Percentiles rank a stretch among this genome's conserved stretches.
Conservation (phyloP, 371 early-diverging fungal species). For the Actinomortierella ambigua region DNA sequence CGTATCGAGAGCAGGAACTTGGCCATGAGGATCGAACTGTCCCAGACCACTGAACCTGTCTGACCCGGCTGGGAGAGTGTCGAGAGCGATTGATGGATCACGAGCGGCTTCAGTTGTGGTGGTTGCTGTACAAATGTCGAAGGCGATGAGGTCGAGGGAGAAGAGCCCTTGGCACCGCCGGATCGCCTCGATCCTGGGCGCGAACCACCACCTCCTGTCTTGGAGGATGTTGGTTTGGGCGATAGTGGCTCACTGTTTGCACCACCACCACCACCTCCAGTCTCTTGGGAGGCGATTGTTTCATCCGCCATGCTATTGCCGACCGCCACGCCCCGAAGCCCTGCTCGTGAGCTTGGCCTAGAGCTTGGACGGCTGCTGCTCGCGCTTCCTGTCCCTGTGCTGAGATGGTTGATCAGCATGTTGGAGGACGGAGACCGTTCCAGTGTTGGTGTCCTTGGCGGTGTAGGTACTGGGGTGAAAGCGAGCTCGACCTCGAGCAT, state of each 20-base stretch:
- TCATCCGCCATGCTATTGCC: not conserved
- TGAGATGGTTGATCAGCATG: not conserved
- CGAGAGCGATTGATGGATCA: slow-evolving; percentile 44
- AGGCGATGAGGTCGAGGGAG: not conserved
- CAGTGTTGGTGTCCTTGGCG: not conserved
- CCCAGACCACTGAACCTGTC: slow-evolving; percentile 44
- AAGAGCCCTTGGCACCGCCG: slow-evolving; percentile 14
- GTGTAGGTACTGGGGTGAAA: slow-evolving; percentile 34
- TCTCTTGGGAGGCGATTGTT: not conserved
- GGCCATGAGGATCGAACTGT: slow-evolving; percentile 42
- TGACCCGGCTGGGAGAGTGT: slow-evolving; percentile 45
- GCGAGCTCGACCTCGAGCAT: slow-evolving; percentile 36
- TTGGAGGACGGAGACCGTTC: not conserved
- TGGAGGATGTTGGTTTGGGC: not conserved
- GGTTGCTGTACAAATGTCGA: not conserved
- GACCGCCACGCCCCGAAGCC: not conserved
- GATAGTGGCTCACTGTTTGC: not conserved
- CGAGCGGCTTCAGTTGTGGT: slow-evolving; percentile 30
- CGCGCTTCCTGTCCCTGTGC: not conserved
- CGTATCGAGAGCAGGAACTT: slow-evolving; percentile 41
- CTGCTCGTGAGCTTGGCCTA: slow-evolving; percentile 18
- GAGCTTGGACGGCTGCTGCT: slow-evolving; percentile 29
- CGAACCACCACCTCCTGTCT: too few relatives aligned
- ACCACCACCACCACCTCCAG: not conserved
- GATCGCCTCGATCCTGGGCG: too few relatives aligned